Evolutionary conservation across 1,139 yeast genomes (phyloP).

Genomic region (Scheffersomyces quercinus): DNA sequence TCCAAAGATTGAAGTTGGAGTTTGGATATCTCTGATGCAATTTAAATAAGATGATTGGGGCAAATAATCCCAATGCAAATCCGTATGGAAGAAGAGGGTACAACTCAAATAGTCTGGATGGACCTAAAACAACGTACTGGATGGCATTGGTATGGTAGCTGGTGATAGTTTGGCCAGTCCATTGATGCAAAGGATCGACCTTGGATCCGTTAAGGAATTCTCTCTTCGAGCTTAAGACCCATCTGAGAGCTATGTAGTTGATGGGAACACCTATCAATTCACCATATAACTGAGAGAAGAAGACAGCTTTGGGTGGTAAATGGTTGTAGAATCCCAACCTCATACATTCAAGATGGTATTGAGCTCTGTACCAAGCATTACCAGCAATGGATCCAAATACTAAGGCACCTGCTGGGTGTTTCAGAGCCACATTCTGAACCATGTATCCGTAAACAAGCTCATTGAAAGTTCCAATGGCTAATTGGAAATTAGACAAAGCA

Average conservation of each 20-base stretch:
- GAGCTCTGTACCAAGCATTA: constrained; percentile 54
- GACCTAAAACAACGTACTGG: constrained; percentile 51
- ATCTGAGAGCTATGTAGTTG: constrained; percentile 43
- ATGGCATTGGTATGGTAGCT: constrained; percentile 46
- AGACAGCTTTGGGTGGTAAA: constrained; percentile 45
- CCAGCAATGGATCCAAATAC: constrained; percentile 51
- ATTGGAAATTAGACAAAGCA: constrained; percentile 49
- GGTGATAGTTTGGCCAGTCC: constrained; percentile 49
- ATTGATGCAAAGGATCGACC: constrained; percentile 47
- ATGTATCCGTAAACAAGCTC: constrained; percentile 47
- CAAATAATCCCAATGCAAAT: constrained; percentile 36
- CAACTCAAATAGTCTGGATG: constrained; percentile 37
- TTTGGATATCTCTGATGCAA: constrained; percentile 23
- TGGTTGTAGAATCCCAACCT: constrained; percentile 49
- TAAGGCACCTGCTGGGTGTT: constrained; percentile 48
- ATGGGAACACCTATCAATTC: constrained; percentile 49
- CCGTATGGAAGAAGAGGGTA: constrained; percentile 45
- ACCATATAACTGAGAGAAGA: constrained; percentile 48
- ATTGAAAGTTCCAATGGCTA: constrained; percentile 51
- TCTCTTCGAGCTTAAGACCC: constrained; percentile 41
- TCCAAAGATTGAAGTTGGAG: constrained; percentile 31
- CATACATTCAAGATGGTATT: constrained; percentile 46
- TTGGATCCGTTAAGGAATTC: constrained; percentile 36
- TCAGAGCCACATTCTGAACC: constrained; percentile 27
- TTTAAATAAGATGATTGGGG: constrained; percentile 32